These are phyloP conservation scores for Pholiota microspora DNA, from an alignment of 768 basidiomycete species.

Conservation along the genomic window DNA sequence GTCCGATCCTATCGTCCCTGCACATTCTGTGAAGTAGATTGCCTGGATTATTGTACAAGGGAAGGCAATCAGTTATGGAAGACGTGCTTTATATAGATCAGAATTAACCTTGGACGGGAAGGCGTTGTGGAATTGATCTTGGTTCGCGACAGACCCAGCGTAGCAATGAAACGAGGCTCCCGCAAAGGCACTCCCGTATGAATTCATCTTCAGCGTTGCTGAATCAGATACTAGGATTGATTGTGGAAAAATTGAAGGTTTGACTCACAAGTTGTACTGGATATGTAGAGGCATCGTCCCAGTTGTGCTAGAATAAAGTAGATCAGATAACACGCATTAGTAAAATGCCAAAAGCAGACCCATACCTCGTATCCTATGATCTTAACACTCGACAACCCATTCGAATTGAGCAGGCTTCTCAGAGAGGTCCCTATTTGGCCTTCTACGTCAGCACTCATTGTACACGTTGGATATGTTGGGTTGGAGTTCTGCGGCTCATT, in stretches of 20 bases:
- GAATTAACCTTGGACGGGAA: slow-evolving; percentile 51
- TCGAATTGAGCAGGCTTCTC: slow-evolving; percentile 57
- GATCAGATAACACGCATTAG: background rate
- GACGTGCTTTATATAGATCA: background rate
- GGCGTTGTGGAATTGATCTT: slow-evolving; percentile 52
- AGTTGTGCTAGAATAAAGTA: slow-evolving; percentile 53
- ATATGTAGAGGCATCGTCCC: slow-evolving; percentile 63
- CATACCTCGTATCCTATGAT: slow-evolving; percentile 51
- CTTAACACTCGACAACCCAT: slow-evolving; percentile 57
- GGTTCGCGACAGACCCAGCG: slow-evolving; percentile 48
- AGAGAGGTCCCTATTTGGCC: slow-evolving; percentile 57
- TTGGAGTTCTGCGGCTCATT: slow-evolving; percentile 58
- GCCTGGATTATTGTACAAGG: slow-evolving; percentile 31
- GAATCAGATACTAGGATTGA: no score
- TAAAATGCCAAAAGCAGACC: background rate
- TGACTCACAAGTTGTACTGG: slow-evolving; percentile 46
- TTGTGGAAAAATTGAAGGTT: no score
- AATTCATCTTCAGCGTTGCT: no score
- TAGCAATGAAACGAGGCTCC: slow-evolving; percentile 80
- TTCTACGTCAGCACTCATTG: slow-evolving; percentile 51
- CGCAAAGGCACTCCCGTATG: slow-evolving; percentile 50
- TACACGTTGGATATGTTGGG: slow-evolving; percentile 66
- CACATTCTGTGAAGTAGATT: slow-evolving; percentile 61
- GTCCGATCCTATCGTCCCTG: slow-evolving; percentile 62
- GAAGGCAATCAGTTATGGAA: background rate